Evolutionary conservation across 257 asterid genomes (phyloP).

Genomic region (Solanum arcanum): DNA sequence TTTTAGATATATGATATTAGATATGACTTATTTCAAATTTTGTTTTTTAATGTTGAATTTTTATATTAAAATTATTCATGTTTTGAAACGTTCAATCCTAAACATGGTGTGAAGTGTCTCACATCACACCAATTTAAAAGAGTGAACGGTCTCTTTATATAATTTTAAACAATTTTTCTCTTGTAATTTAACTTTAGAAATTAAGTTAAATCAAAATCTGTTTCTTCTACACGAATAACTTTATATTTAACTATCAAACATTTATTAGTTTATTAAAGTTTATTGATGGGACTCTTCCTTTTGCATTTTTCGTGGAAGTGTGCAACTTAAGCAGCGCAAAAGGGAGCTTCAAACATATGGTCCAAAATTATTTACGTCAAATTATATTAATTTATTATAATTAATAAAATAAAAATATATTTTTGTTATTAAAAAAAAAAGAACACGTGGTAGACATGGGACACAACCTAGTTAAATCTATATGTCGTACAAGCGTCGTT

Average conservation of each 20-base stretch:
- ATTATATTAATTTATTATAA: neutral
- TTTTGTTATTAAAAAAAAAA: neutral
- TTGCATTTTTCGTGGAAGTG: neutral
- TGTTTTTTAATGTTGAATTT: neutral
- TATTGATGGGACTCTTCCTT: neutral
- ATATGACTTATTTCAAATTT: neutral
- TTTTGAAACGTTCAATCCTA: neutral
- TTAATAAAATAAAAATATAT: neutral
- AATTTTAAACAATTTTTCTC: neutral
- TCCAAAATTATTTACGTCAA: neutral
- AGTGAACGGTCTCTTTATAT: neutral
- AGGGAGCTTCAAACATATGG: neutral
- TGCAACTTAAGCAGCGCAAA: neutral
- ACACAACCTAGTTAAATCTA: neutral
- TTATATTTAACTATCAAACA: neutral
- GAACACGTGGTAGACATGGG: neutral
- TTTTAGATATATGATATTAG: too few species aligned
- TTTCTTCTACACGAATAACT: neutral
- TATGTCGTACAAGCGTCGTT: neutral
- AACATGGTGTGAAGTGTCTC: neutral
- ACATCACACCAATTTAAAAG: neutral
- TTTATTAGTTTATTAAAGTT: neutral
- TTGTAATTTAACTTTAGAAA: rapidly evolving
- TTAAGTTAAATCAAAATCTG: neutral
- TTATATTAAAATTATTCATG: neutral